These are phyloP conservation scores for Pyropia haitanensis DNA, from an alignment of 23 red algal genomes.

Conservation along the genomic window DNA sequence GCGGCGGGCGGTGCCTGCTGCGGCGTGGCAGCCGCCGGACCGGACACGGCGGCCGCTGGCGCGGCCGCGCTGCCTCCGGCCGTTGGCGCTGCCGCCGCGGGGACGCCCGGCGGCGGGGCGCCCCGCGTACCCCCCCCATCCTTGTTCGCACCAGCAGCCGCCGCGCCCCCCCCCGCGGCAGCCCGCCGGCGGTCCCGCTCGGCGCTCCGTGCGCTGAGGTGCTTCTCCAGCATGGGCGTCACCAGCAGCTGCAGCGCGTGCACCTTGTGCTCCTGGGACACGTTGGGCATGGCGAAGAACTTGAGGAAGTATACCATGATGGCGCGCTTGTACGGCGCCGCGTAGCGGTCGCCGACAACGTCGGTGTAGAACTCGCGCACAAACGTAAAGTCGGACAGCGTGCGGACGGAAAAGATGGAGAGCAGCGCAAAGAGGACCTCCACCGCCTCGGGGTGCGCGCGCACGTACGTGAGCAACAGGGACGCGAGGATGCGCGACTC, in stretches of 20 bases:
- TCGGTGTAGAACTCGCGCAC: slow-evolving; percentile 46
- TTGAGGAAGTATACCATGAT: slow-evolving; percentile 55
- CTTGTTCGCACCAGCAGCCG: too few relatives aligned
- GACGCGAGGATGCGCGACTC: slow-evolving; percentile 36
- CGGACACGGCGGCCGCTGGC: too few relatives aligned
- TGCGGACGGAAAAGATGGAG: slow-evolving; percentile 69
- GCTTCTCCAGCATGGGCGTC: slow-evolving; percentile 56
- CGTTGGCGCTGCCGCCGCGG: too few relatives aligned
- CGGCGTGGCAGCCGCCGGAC: too few relatives aligned
- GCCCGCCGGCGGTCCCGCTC: too few relatives aligned
- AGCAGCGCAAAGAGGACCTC: slow-evolving; percentile 73
- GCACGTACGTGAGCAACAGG: slow-evolving; percentile 54
- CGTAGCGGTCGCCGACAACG: slow-evolving; percentile 13
- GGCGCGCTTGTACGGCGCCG: slow-evolving; percentile 13
- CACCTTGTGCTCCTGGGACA: slow-evolving; percentile 57
- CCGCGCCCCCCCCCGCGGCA: too few relatives aligned
- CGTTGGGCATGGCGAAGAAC: slow-evolving; percentile 24
- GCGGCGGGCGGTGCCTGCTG: too few relatives aligned
- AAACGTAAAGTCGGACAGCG: slow-evolving; percentile 85
- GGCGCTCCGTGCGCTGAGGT: slow-evolving; percentile 1
- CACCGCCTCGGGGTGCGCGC: slow-evolving; percentile 29
- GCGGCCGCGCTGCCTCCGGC: too few relatives aligned
- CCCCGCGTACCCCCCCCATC: too few relatives aligned
- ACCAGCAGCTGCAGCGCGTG: slow-evolving; percentile 73
- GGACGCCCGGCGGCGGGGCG: too few relatives aligned